Evolutionary conservation across 2,329 filamentous ascomycete species (phyloP).

Genomic region (Aureobasidium sp.): DNA sequence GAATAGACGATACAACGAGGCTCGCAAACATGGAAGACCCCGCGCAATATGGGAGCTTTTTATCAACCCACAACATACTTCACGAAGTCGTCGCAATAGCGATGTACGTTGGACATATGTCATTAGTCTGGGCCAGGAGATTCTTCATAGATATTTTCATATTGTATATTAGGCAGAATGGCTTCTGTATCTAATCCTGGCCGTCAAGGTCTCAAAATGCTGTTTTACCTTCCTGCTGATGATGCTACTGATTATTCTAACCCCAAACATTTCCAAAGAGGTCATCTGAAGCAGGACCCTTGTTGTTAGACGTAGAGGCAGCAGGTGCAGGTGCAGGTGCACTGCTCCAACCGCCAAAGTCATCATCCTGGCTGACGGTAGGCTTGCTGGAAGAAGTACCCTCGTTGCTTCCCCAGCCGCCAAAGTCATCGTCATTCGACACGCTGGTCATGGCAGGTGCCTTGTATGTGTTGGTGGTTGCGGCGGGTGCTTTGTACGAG

Average conservation of each 20-base stretch:
- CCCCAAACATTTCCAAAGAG: constrained; percentile 95
- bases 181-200: neutral
- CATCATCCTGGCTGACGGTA: constrained; percentile 72
- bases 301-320: constrained; percentile 36
- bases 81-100: neutral
- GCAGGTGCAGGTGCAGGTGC: constrained; percentile 37
- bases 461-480: constrained; percentile 24
- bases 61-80: no score
- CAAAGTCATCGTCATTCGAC: constrained; percentile 50
- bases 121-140: neutral
- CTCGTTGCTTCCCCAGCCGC: constrained; percentile 52
- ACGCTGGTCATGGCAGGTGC: constrained; percentile 33
- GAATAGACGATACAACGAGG: no score
- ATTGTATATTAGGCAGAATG: neutral
- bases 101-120: neutral
- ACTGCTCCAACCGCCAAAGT: constrained; percentile 93
- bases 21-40: no score
- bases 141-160: neutral
- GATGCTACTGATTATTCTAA: constrained; percentile 32
- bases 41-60: no score
- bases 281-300: constrained; percentile 60
- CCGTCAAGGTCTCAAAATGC: neutral
- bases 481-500: constrained; percentile 24
- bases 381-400: constrained; percentile 23
- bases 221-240: neutral